Evolutionary conservation across 1,284 basidiomycete genomes (phyloP).

Genomic region (Athelia psychrophila): DNA sequence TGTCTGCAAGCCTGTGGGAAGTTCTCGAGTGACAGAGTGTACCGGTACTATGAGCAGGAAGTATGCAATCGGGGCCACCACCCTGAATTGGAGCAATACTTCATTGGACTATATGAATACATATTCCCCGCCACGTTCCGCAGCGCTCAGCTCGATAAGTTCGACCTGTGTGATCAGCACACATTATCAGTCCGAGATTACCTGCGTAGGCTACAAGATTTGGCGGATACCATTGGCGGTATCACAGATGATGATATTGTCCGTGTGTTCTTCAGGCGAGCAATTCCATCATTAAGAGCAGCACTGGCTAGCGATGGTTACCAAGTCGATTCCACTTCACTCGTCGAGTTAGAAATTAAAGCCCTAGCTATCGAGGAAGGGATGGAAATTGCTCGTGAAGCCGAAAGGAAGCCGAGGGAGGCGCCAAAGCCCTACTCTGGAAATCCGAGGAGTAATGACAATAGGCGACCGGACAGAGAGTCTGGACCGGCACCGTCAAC

Average conservation of each 20-base stretch:
- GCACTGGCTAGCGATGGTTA: too few relatives aligned
- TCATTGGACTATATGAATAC: constrained; percentile 6
- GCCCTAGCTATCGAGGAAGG: too few relatives aligned
- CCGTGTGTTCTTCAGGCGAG: background rate
- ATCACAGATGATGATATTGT: constrained; percentile 1
- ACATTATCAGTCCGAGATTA: background rate
- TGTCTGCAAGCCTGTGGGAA: background rate
- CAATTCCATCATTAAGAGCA: too few relatives aligned
- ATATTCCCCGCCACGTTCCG: constrained; percentile 4
- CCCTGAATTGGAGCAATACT: constrained; percentile 1
- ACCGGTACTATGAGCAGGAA: constrained; percentile 3
- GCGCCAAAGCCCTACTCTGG: too few relatives aligned
- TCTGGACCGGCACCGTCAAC: too few relatives aligned
- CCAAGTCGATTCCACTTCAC: too few relatives aligned
- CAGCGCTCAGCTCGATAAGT: constrained; percentile 5
- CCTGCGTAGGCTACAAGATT: background rate
- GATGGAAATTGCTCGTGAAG: too few relatives aligned
- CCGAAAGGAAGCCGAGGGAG: too few relatives aligned
- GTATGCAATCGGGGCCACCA: background rate
- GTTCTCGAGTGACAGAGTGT: background rate
- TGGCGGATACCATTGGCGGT: constrained; percentile 4
- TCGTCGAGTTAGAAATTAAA: too few relatives aligned
- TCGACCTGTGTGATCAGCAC: constrained; percentile 2
- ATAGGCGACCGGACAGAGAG: too few relatives aligned
- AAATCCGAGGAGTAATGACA: too few relatives aligned